Evolutionary conservation across 192 early-diverging fungal genomes (phyloP).

Genomic region (Coemansia sp.): DNA sequence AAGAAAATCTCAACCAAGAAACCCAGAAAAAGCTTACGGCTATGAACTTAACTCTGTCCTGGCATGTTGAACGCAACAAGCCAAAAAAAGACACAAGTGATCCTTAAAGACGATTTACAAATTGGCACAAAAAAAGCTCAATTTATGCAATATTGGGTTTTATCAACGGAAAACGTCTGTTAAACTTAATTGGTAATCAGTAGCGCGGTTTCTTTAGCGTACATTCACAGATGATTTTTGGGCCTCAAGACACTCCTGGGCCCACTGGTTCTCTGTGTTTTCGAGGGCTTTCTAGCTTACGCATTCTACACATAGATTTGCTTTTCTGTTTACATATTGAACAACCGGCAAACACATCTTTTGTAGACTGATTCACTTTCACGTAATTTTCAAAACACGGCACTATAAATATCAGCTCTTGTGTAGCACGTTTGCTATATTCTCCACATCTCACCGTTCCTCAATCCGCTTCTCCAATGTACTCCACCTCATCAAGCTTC

Average conservation of each 20-base stretch:
- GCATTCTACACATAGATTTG: constrained; percentile 15
- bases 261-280: too few species aligned
- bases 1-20: too few species aligned
- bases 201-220: constrained; percentile 3
- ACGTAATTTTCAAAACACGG: neutral
- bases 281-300: neutral
- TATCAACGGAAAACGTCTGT: constrained; percentile 3
- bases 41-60: too few species aligned
- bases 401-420: too few species aligned
- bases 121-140: constrained; percentile 1
- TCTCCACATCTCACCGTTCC: constrained; percentile 1
- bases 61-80: too few species aligned
- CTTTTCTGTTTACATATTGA: constrained; percentile 10
- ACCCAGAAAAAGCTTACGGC: too few species aligned
- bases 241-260: too few species aligned
- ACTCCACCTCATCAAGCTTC: neutral
- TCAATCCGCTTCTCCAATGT: neutral
- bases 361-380: constrained; percentile 4
- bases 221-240: too few species aligned
- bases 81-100: neutral
- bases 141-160: constrained; percentile 4
- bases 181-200: neutral
- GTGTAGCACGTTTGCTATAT: neutral
- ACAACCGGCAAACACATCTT: neutral
- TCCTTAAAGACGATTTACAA: neutral